These are phyloP conservation scores for Taphrina pruni DNA, from an alignment of 1,139 yeast genomes.

Conservation along the genomic window DNA sequence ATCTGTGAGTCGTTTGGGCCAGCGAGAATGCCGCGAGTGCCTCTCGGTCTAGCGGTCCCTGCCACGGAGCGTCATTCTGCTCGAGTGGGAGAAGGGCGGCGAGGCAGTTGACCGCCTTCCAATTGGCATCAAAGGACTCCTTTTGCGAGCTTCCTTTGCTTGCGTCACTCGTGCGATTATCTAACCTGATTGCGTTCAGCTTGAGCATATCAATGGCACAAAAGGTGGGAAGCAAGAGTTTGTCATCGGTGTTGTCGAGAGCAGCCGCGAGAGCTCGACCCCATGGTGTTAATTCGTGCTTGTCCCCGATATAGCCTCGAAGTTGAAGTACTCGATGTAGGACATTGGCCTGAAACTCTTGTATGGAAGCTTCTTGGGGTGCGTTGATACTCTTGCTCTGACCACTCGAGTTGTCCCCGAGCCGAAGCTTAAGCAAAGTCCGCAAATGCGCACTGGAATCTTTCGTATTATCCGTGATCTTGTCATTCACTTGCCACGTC, in stretches of 20 bases:
- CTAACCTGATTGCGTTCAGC: slow-evolving; percentile 41
- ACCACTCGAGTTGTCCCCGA: slow-evolving; percentile 32
- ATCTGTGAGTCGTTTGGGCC: slow-evolving; percentile 60
- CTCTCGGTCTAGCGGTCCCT: slow-evolving; percentile 72
- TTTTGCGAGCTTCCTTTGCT: slow-evolving; percentile 52
- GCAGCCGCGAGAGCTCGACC: slow-evolving; percentile 59
- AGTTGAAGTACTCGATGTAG: slow-evolving; percentile 65
- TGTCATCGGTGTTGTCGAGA: slow-evolving; percentile 43
- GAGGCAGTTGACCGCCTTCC: slow-evolving; percentile 62
- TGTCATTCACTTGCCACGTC: slow-evolving; percentile 51
- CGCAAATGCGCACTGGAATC: slow-evolving; percentile 3
- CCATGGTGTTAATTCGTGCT: slow-evolving; percentile 59
- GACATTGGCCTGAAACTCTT: slow-evolving; percentile 67
- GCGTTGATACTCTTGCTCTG: slow-evolving; percentile 12
- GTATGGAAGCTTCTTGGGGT: slow-evolving; percentile 53
- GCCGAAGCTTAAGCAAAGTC: slow-evolving; percentile 49
- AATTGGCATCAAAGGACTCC: slow-evolving; percentile 50
- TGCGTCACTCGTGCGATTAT: slow-evolving; percentile 45
- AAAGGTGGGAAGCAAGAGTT: slow-evolving; percentile 49
- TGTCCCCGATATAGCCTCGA: slow-evolving; percentile 60
- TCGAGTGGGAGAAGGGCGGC: slow-evolving; percentile 63
- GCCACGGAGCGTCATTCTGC: slow-evolving; percentile 64
- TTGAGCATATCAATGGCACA: slow-evolving; percentile 50
- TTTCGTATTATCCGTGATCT: slow-evolving; percentile 5
- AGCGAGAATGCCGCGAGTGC: slow-evolving; percentile 72